Evolutionary conservation across 2,329 filamentous ascomycete genomes (phyloP).

Genomic region (Ceratocystis albifundus): DNA sequence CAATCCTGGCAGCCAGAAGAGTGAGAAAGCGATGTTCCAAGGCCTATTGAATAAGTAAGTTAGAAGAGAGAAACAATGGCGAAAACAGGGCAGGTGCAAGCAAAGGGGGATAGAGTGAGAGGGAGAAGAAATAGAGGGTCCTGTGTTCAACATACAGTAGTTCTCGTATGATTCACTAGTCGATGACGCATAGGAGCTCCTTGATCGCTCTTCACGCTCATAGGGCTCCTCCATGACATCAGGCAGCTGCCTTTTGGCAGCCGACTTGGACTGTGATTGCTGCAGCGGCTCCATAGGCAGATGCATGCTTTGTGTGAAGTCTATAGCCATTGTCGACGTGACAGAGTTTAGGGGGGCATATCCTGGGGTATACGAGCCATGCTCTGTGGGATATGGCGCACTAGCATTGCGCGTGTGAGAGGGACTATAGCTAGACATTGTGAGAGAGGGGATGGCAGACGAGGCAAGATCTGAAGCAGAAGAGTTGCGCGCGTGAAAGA

Average conservation of each 20-base stretch:
- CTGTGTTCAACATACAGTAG: slow-evolving; percentile 58
- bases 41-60: slow-evolving; percentile 15
- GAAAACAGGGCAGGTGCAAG: slow-evolving; percentile 12
- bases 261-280: slow-evolving; percentile 33
- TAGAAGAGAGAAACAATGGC: not conserved
- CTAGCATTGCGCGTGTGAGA: slow-evolving; percentile 52
- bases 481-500: slow-evolving; percentile 41
- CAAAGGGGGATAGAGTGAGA: slow-evolving; percentile 7
- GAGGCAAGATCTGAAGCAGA: slow-evolving; percentile 57
- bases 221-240: slow-evolving; percentile 76
- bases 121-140: not conserved
- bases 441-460: slow-evolving; percentile 52
- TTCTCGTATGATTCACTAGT: slow-evolving; percentile 42
- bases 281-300: slow-evolving; percentile 7
- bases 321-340: slow-evolving; percentile 6
- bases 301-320: slow-evolving; percentile 26
- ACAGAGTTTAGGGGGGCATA: slow-evolving; percentile 35
- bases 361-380: slow-evolving; percentile 31
- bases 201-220: slow-evolving; percentile 52
- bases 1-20: slow-evolving; percentile 1
- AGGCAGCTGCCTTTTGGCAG: slow-evolving; percentile 53
- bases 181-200: slow-evolving; percentile 33
- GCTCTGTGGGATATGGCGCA: slow-evolving; percentile 65
- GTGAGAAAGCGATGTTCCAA: not conserved
- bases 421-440: slow-evolving; percentile 2